A percentile compares a stretch with the other conserved stretches of the same genome.
These are phyloP conservation scores for Clavispora carvajalis DNA, from an alignment of 805 yeast species.

Conservation along the genomic window DNA sequence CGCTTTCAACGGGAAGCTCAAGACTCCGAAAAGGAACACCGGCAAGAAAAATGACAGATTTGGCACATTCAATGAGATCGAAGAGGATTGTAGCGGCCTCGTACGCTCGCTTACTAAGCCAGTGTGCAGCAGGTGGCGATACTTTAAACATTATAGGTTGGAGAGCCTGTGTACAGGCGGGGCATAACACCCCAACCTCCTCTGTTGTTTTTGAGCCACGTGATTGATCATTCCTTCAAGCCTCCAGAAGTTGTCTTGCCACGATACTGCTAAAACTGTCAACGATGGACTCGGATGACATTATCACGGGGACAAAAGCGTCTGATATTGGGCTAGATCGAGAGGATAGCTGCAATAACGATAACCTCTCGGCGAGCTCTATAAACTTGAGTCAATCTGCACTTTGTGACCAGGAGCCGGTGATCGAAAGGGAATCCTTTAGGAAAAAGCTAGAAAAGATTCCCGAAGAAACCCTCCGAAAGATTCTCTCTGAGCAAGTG, in stretches of 20 bases:
- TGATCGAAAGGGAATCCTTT: conserved; percentile 11
- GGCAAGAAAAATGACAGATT: not conserved
- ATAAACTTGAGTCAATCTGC: not conserved
- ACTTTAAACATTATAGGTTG: conserved; percentile 7
- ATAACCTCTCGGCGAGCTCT: not conserved
- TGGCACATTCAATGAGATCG: not conserved
- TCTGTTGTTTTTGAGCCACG: not conserved
- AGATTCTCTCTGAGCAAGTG: conserved; percentile 39
- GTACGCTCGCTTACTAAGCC: not conserved
- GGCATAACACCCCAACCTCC: not conserved
- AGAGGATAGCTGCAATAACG: not conserved
- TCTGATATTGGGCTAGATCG: not conserved
- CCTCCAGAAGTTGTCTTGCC: too few relatives aligned
- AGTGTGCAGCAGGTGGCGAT: conserved; percentile 5
- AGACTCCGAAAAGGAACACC: too few relatives aligned
- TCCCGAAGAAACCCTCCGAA: conserved; percentile 16
- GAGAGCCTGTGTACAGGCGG: not conserved
- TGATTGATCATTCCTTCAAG: not conserved
- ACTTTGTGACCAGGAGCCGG: not conserved
- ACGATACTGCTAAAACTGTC: not conserved
- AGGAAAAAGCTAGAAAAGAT: conserved; percentile 13
- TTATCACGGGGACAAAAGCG: not conserved
- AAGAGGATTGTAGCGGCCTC: not conserved
- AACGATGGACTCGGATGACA: not conserved
- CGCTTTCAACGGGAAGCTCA: too few relatives aligned